phyloP scores from a whole-genome alignment of 805 yeast genomes.

The Metschnikowia proteae region DNA sequence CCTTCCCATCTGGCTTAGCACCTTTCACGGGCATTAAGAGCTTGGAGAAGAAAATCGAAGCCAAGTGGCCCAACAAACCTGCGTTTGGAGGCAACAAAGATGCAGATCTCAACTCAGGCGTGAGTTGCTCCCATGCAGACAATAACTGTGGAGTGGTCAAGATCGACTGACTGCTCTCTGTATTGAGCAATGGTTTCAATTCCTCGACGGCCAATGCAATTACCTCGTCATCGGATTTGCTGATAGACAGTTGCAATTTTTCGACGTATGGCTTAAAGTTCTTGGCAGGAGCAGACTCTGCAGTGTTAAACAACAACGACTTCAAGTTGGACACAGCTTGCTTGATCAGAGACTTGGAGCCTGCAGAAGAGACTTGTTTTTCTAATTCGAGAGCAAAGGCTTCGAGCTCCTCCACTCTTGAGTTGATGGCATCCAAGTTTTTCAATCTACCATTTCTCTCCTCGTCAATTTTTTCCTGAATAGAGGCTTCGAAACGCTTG shows the following conservation, averaged over 20 bases:
- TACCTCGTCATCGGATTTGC: conserved; percentile 31
- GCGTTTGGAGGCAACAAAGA: conserved; percentile 92
- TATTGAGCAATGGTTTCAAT: conserved; percentile 33
- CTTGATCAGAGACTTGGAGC: conserved; percentile 31
- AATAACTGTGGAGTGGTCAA: conserved; percentile 74
- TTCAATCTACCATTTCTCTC: conserved; percentile 75
- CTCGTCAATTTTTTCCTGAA: conserved; percentile 49
- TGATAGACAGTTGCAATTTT: conserved; percentile 22
- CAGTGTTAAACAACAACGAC: conserved; percentile 24
- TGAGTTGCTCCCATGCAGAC: conserved; percentile 73
- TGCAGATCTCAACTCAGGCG: conserved; percentile 84
- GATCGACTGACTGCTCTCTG: conserved; percentile 48
- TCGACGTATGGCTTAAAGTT: conserved; percentile 39
- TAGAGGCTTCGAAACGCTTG: conserved; percentile 56
- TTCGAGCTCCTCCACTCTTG: conserved; percentile 54
- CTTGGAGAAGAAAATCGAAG: conserved; percentile 73
- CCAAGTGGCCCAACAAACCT: conserved; percentile 86
- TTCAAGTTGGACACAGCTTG: conserved; percentile 33
- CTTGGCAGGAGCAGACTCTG: conserved; percentile 23
- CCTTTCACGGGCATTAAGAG: conserved; percentile 78
- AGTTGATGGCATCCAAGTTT: conserved; percentile 56
- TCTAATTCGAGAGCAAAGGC: conserved; percentile 46
- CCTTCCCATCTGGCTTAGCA: conserved; percentile 66
- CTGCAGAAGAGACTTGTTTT: conserved; percentile 31
- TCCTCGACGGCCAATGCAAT: conserved; percentile 30